phyloP scores from a whole-genome alignment of 352 stramenopile species.

The Pythium chondricola region DNA sequence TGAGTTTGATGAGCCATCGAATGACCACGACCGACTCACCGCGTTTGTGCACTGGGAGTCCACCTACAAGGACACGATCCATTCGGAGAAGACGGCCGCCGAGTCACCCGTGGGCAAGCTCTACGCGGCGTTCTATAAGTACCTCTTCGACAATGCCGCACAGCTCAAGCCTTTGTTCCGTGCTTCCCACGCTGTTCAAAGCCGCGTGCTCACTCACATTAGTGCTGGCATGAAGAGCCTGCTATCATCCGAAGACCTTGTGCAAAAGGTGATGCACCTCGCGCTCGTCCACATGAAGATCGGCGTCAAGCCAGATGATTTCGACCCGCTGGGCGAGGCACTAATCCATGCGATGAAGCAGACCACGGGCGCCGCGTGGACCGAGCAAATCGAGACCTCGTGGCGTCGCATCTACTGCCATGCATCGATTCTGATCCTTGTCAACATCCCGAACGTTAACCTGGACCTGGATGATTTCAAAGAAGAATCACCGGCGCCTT shows the following conservation, averaged over 20 bases:
- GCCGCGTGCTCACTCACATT: slow-evolving; percentile 61
- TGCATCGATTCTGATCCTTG: slow-evolving; percentile 52
- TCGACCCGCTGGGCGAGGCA: slow-evolving; percentile 52
- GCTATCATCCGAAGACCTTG: slow-evolving; percentile 48
- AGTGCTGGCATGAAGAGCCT: slow-evolving; percentile 64
- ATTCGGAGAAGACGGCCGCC: slow-evolving; percentile 40
- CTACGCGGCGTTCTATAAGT: slow-evolving; percentile 63
- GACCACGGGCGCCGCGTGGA: slow-evolving; percentile 43
- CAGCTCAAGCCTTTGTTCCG: slow-evolving; percentile 66
- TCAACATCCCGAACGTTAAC: slow-evolving; percentile 50
- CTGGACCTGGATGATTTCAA: slow-evolving; percentile 44
- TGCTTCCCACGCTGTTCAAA: slow-evolving; percentile 58
- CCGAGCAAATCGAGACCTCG: slow-evolving; percentile 34
- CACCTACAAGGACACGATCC: slow-evolving; percentile 64
- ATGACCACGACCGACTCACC: slow-evolving; percentile 36
- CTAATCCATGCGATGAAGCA: slow-evolving; percentile 56
- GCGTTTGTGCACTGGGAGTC: slow-evolving; percentile 61
- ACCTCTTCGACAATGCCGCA: slow-evolving; percentile 50
- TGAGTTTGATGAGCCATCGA: slow-evolving; percentile 37
- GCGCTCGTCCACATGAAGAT: slow-evolving; percentile 67
- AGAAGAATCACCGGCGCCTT: slow-evolving; percentile 12
- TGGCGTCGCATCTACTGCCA: slow-evolving; percentile 66
- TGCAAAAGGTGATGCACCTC: slow-evolving; percentile 56
- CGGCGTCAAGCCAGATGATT: slow-evolving; percentile 58
- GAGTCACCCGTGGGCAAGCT: slow-evolving; percentile 43